Evolutionary conservation across 2,329 filamentous ascomycete genomes (phyloP), one percentile per base, ranked within the genome.

Genomic region (Myriangium duriaei): DNA sequence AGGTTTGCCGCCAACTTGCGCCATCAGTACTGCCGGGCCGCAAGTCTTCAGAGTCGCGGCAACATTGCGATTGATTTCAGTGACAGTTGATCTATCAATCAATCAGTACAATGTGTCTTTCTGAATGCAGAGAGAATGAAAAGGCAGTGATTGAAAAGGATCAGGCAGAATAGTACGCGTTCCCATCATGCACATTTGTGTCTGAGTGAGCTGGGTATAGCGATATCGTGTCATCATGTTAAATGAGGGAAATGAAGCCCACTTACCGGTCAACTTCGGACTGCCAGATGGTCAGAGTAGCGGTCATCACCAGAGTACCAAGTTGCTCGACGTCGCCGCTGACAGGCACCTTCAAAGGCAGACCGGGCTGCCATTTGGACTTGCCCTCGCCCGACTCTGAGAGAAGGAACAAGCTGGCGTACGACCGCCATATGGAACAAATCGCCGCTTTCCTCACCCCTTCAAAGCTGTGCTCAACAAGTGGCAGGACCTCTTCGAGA

Each of bases 151-250:
- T 29, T 37, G n/a, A 26, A 26, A 7, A 26, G 7, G 21, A 26
- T 26, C 21, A 26, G 21, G 21, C 21, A 26, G 21, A 26, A 26
- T 26, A 26, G 21, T 64, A 72, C 80, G 85, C 68, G 64, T 92
- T 91, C 79, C 79, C 84, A 85, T 81, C 85, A 93, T 77, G 66
- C 76, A 76, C 81, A 76, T 72, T 67, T 73, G 83, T 79, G 79
- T 96, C 81, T 83, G 84, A 94, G 87, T 95, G 88, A 95, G 87
- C 87, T 95, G 87, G 86, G 88, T 30, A 74, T 88, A 87, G 87
- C 84, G 83, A 77, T 75, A 67, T 63, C 68, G 74, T 69, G 64
- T 94, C 86, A 95, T 95, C 86, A 85, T 79, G 54, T 63, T 35
- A 37, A 33, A 12, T 5, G 40, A 41, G 30, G 39, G 30, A 34